These are phyloP conservation scores for Linum trigynum DNA, from an alignment of 345 rosid genomes.

Conservation along the genomic window DNA sequence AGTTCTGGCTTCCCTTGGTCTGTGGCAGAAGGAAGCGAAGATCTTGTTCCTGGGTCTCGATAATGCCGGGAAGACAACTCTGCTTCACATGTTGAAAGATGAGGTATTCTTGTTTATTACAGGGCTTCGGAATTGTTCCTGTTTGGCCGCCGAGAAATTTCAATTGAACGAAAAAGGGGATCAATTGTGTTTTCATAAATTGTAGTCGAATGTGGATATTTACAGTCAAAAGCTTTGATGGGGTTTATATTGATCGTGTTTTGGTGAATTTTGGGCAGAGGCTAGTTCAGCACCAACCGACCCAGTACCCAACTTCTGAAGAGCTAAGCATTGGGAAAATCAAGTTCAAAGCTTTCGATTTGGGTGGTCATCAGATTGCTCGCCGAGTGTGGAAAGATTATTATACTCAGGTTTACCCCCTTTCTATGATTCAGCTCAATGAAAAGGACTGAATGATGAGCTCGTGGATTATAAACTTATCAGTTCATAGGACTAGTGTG, in stretches of 20 bases:
- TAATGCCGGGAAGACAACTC: conserved; percentile 4
- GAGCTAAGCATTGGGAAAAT: conserved; percentile 9
- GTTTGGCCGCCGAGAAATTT: neutral
- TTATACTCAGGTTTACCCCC: neutral
- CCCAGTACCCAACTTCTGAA: conserved; percentile 8
- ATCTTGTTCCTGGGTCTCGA: conserved; percentile 7
- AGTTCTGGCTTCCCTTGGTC: neutral
- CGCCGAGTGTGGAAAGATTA: conserved; percentile 11
- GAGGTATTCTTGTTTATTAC: neutral
- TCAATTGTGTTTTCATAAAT: neutral
- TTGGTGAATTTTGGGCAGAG: neutral
- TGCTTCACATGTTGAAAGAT: conserved; percentile 5
- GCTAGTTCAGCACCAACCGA: conserved; percentile 1
- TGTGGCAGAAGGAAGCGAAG: conserved; percentile 8
- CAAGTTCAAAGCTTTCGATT: conserved; percentile 9
- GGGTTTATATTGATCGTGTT: neutral
- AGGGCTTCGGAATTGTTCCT: neutral
- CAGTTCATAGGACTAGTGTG: neutral
- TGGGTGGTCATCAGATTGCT: conserved; percentile 9
- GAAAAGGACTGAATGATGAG: no score
- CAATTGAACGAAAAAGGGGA: neutral
- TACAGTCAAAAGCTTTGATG: neutral
- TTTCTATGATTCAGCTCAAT: neutral
- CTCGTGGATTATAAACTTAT: no score
- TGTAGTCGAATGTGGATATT: neutral